Evolutionary conservation across 306 rosid genomes (phyloP), one percentile per base, ranked within the genome.

Genomic region (Luffa aegyptiaca): DNA sequence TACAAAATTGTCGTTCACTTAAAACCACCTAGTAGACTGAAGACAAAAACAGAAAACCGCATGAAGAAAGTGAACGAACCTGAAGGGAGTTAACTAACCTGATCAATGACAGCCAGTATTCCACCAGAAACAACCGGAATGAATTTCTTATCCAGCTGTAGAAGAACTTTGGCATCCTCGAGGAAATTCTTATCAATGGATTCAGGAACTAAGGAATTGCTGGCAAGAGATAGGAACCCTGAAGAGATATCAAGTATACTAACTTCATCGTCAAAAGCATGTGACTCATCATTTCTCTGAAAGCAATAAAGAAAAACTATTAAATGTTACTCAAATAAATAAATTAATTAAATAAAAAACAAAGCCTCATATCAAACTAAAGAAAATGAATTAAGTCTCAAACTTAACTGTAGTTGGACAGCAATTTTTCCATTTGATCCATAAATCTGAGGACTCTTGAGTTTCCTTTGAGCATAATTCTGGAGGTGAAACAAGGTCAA

Each of bases 111-210:
- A 81, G 96, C 97, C 82, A 95, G 90, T 76, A 84, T 90, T 82
- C 79, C 85, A 75, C 94, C 91, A 18, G 92, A 94, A 86, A 89
- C 90, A 68, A 95, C 82, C 57, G 97, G 97, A 83, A 95, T 95
- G 87, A 88, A 95, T 84, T 95, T 95, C 87, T 95, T 91, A 86
- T 95, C 99, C 83, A 95, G 90, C 90, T 95, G 99, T 64, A 76
- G 90, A 76, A 95, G 96, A 86, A 91, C 96, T 82, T 82, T 91
- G 77, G 93, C 94, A 79, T 88, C 83, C 77, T 85, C 89, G 12
- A 95, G 91, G 86, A 80, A 86, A 69, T 83, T 86, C 87, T 90
- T 95, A 80, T 85, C 81, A 79, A 95, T 86, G 44, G 90, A 84
- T 80, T 88, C 86, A 48, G 97, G 97, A 86, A 95, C 86, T 73